These are phyloP conservation scores for Leishmania arabica DNA, from an alignment of 208 protist species.

Conservation along the genomic window DNA sequence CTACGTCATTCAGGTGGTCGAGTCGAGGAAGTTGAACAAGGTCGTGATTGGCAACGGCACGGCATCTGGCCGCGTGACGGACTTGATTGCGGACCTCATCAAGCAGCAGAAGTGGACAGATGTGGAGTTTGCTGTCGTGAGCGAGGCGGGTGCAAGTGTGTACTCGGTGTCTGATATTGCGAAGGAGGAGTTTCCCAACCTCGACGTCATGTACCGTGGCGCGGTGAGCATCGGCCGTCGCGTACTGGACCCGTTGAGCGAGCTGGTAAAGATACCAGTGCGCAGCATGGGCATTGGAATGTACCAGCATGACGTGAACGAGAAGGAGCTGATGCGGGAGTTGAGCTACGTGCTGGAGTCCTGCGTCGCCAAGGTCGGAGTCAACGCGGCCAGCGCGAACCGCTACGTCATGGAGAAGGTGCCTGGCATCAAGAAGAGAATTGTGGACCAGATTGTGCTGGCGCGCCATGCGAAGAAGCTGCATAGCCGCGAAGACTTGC, in stretches of 20 bases:
- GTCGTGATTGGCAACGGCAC: conserved; percentile 89
- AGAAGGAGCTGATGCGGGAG: conserved; percentile 53
- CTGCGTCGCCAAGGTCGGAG: conserved; percentile 77
- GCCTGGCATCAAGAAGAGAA: conserved; percentile 61
- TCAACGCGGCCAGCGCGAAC: conserved; percentile 75
- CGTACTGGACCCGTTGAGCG: conserved; percentile 89
- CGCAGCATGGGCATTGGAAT: conserved; percentile 89
- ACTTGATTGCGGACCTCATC: conserved; percentile 63
- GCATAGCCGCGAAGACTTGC: conserved; percentile 75
- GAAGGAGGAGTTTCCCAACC: conserved; percentile 71
- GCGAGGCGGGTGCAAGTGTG: conserved; percentile 86
- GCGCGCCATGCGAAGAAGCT: conserved; percentile 56
- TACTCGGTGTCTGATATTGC: conserved; percentile 82
- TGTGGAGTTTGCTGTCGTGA: conserved; percentile 83
- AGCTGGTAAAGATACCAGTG: conserved; percentile 90
- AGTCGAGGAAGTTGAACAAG: conserved; percentile 59
- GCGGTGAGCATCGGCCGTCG: conserved; percentile 89
- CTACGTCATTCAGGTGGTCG: conserved; percentile 57
- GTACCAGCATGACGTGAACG: conserved; percentile 92
- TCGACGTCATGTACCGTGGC: conserved; percentile 80
- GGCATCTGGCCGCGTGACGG: conserved; percentile 59
- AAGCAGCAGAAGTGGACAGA: conserved; percentile 36
- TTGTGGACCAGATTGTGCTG: conserved; percentile 83
- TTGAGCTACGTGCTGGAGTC: conserved; percentile 73
- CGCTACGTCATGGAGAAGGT: conserved; percentile 86